These are phyloP conservation scores for Noccaea caerulescens DNA, from an alignment of 345 rosid genomes.

Conservation along the genomic window DNA sequence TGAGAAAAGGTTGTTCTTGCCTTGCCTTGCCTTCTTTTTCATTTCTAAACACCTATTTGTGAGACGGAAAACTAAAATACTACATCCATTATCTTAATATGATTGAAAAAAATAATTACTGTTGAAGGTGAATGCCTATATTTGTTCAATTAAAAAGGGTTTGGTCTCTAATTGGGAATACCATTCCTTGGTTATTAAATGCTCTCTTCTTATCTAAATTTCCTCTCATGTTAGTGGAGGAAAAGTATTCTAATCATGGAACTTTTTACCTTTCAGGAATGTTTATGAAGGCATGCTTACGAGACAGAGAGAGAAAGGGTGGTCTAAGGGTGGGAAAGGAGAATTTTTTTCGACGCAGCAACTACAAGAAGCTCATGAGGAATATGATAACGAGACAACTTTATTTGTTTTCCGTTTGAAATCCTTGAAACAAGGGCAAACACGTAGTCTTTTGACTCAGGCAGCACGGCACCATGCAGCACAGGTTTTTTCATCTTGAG, in stretches of 20 bases:
- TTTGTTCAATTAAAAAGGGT: slow-evolving; percentile 10
- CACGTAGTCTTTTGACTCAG: slow-evolving; percentile 95
- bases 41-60: slow-evolving; percentile 16
- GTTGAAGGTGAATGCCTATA: slow-evolving; percentile 15
- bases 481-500: slow-evolving; percentile 70
- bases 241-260: slow-evolving; percentile 26
- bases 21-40: slow-evolving; percentile 30
- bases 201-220: slow-evolving; percentile 1
- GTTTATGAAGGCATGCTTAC: slow-evolving; percentile 66
- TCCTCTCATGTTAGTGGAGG: slow-evolving; percentile 1
- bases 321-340: slow-evolving; percentile 74
- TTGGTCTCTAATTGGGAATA: slow-evolving; percentile 20
- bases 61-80: background rate
- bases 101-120: background rate
- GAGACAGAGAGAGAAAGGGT: slow-evolving; percentile 73
- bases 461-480: slow-evolving; percentile 99
- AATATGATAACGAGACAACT: slow-evolving; percentile 87
- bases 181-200: slow-evolving; percentile 16
- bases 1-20: slow-evolving; percentile 75
- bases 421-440: slow-evolving; percentile 94
- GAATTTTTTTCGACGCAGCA: slow-evolving; percentile 69
- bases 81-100: slow-evolving; percentile 1
- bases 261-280: slow-evolving; percentile 54
- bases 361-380: slow-evolving; percentile 75
- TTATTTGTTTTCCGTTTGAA: slow-evolving; percentile 85